These are phyloP conservation scores for Narthecium ossifragum DNA, from an alignment of 106 monocot genomes.

Conservation along the genomic window DNA sequence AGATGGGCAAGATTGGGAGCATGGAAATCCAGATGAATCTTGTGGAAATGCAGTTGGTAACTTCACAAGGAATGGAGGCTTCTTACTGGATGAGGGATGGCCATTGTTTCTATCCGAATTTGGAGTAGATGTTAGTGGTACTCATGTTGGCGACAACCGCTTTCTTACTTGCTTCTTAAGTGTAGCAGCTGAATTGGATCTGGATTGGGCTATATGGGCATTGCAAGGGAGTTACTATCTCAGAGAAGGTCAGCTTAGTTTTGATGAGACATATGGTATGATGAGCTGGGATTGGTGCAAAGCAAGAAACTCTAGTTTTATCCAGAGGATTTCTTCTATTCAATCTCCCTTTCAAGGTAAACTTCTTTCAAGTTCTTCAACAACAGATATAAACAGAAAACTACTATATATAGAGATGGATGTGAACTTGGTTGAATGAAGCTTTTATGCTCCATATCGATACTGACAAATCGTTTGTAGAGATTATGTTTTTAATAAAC, in stretches of 20 bases:
- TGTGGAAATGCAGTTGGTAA: constrained; percentile 26
- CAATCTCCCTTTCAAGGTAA: constrained; percentile 58
- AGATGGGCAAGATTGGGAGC: constrained; percentile 60
- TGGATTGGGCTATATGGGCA: constrained; percentile 87
- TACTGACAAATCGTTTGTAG: too few relatives aligned
- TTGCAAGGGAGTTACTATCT: constrained; percentile 81
- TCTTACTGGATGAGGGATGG: constrained; percentile 52
- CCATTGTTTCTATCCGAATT: constrained; percentile 74
- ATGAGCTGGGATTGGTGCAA: constrained; percentile 48
- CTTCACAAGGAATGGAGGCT: constrained; percentile 29
- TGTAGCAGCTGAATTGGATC: constrained; percentile 56
- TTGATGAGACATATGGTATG: constrained; percentile 58
- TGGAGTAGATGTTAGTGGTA: constrained; percentile 45
- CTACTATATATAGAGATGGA: too few relatives aligned
- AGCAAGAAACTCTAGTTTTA: constrained; percentile 28
- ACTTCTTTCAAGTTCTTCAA: constrained; percentile 35
- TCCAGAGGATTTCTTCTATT: constrained; percentile 39
- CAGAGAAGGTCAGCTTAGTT: constrained; percentile 32
- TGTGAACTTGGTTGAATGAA: neutral
- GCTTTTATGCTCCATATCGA: too few relatives aligned
- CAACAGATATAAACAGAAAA: neutral
- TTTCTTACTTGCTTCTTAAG: constrained; percentile 55
- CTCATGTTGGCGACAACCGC: constrained; percentile 31
- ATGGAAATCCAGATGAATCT: constrained; percentile 45
- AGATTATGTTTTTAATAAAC: neutral